Percentiles rank a stretch among this genome's conserved stretches.
Conservation (phyloP, 176 grass and related monocot species). For the Lolium multiflorum region DNA sequence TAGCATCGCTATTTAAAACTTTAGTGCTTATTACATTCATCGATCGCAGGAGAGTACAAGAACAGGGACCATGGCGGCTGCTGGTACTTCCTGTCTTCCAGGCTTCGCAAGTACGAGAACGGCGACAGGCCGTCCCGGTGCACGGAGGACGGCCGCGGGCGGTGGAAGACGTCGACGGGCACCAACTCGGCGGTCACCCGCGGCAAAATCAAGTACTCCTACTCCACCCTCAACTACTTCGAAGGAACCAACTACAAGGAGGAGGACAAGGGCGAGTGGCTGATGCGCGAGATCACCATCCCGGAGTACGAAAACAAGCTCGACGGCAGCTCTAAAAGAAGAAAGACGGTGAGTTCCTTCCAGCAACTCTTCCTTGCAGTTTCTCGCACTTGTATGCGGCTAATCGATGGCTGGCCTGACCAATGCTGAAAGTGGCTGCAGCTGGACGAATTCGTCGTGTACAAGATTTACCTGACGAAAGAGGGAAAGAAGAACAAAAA, state of each 20-base stretch:
- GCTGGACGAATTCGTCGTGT: conserved; percentile 39
- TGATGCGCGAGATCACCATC: conserved; percentile 47
- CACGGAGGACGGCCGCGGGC: conserved; percentile 38
- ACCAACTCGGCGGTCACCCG: background rate
- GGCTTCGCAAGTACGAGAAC: conserved; percentile 36
- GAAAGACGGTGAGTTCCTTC: background rate
- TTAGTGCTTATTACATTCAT: background rate
- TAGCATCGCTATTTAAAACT: no score
- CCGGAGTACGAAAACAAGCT: conserved; percentile 19
- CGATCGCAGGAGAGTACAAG: conserved; percentile 19
- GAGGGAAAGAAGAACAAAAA: background rate
- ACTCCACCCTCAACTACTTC: conserved; percentile 33
- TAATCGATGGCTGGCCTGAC: background rate
- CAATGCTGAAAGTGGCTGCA: conserved; percentile 1
- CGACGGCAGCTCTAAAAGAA: background rate
- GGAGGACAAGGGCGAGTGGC: conserved; percentile 48
- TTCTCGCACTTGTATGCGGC: background rate
- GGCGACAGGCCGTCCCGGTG: conserved; percentile 24
- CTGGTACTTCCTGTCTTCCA: conserved; percentile 54
- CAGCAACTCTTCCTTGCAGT: background rate
- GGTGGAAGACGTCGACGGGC: conserved; percentile 51
- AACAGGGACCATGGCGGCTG: background rate
- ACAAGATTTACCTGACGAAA: conserved; percentile 32
- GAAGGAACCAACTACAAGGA: background rate
- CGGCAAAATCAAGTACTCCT: background rate